Percentiles rank a stretch among this genome's conserved stretches.
phyloP scores from a whole-genome alignment of 768 basidiomycete species.

The Auricularia auricula-judae region DNA sequence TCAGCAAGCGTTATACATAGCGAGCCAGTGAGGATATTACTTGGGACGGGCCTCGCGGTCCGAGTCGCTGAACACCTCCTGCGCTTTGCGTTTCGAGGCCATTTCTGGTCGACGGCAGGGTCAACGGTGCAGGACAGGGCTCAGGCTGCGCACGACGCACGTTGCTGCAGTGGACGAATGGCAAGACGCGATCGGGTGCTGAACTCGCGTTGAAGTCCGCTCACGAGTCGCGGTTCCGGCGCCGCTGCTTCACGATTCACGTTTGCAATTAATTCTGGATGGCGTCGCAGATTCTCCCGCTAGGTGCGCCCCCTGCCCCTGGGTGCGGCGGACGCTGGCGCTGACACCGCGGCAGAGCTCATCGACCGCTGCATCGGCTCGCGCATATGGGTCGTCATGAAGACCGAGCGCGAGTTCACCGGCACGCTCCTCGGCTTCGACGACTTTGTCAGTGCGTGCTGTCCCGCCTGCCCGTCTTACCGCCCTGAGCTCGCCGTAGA shows the following conservation, averaged over 20 bases:
- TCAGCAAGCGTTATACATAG: not conserved
- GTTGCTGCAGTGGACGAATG: too few relatives aligned
- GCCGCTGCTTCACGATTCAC: not conserved
- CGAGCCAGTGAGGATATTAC: not conserved
- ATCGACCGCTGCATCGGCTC: slow-evolving; percentile 98
- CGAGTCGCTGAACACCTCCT: not conserved
- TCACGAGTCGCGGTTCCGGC: not conserved
- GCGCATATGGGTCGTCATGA: slow-evolving; percentile 97
- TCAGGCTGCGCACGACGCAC: too few relatives aligned
- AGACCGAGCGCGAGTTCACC: slow-evolving; percentile 92
- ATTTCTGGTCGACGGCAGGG: not conserved
- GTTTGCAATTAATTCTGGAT: slow-evolving; percentile 33
- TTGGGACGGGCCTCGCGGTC: not conserved
- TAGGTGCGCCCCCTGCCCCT: slow-evolving; percentile 36
- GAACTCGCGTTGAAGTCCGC: not conserved
- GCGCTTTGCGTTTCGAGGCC: not conserved
- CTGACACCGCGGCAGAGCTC: slow-evolving; percentile 45
- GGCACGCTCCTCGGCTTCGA: slow-evolving; percentile 94
- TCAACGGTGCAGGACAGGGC: not conserved
- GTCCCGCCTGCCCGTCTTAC: not conserved
- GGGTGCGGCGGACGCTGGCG: not conserved
- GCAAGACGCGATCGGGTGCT: too few relatives aligned
- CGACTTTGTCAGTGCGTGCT: slow-evolving; percentile 93
- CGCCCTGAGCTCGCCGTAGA: slow-evolving; percentile 30
- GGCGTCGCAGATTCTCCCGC: slow-evolving; percentile 91